Evolutionary conservation across 495 filamentous ascomycete genomes (phyloP), one percentile per base, ranked within the genome.

Genomic region (Talaromyces proteolyticus): DNA sequence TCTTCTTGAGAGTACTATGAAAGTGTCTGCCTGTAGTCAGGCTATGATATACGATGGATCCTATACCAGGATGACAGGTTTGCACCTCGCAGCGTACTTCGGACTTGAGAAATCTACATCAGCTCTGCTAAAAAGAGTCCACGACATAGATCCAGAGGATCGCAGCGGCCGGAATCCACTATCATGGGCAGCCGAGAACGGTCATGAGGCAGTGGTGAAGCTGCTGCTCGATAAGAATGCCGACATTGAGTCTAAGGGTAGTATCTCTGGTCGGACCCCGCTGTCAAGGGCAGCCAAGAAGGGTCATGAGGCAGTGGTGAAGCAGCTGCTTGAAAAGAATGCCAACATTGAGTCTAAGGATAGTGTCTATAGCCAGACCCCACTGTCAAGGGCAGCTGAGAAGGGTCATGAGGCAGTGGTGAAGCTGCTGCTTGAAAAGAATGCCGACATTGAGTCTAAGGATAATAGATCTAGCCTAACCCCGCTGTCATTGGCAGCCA

Each of bases 351-450:
- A 53, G 2, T 42, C 40, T 42, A 34, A 17, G 22, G 39, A 57
- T 42, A 11, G 2, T 3, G 2, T 24, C 34, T 29, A 29, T 20
- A n/a, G n/a, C n/a, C 3, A 17, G 0, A 57, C 54, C 3, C 51
- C 66, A 10, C 52, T 67, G 29, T 57, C 20, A 16, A 54, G 16
- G 49, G 64, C 58, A 40, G 58, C 53, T 47, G 47, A 19, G 43
- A 51, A 49, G 39, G 66, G 64, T 40, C 55, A 60, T 49, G 47
- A 59, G 40, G 46, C 4, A 10, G 46, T 55, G 20, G 56, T 54
- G 19, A 50, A 44, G 42, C 40, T 53, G 49, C 55, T 58, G 10
- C 47, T 57, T 10, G 43, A 53, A 20, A 20, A 24, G 1, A 36
- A 55, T 19, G 53, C 54, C 46, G 45, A 63, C 10, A 23, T 58